Base-by-base conservation (phyloP, 495 filamentous ascomycete species). In the Xylaria palmicola region DNA sequence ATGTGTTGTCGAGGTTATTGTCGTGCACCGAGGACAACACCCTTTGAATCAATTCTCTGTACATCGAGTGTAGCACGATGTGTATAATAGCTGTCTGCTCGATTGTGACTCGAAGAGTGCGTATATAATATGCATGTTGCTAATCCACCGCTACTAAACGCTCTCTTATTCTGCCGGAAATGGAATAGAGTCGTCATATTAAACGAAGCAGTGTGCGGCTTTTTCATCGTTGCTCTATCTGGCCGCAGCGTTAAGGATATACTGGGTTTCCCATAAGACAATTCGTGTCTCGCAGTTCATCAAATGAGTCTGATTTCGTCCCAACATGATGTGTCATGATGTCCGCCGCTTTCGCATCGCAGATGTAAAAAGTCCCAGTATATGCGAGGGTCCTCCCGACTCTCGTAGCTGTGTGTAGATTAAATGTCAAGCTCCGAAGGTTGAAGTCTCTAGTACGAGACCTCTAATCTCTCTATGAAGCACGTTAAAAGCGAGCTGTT, bases 51-150 rank as follows among this genome's bases (percentile, higher is more conserved):
- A 15, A 6, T n/a, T 3, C 22, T 2, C 24, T 44, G 15, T 26
- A 20, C 34, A 53, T 53, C 20, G 9, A 44, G 44, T 2, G 27
- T 10, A 10, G 4, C 26, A 34, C 29, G 6, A 24, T 1, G 13
- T 48, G 24, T 26, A 10, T 0, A n/a, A 0, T 32, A 37, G 52
- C 55, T 56, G 24, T 51, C 45, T 43, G 22, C 36, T 57, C 44
- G 36, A 41, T 47, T 40, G 34, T 51, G 37, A 60, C 17, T 41
- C 59, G 55, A 20, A 54, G 24, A 39, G 50, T 59, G 59, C 56
- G 59, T 59, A 56, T 30, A 41, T 41, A 57, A 60, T 48, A 63
- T 40, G 40, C 39, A 32, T 59, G 39, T 62, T 62, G 62, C 10
- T 29, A 59, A 51, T 51, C 36, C 56, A 59, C 17, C 56, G 56